A percentile compares a stretch with the other conserved stretches of the same genome.
Evolutionary conservation across 108 stramenopile species (phyloP).

Genomic region (Nitzschia inconspicua): DNA sequence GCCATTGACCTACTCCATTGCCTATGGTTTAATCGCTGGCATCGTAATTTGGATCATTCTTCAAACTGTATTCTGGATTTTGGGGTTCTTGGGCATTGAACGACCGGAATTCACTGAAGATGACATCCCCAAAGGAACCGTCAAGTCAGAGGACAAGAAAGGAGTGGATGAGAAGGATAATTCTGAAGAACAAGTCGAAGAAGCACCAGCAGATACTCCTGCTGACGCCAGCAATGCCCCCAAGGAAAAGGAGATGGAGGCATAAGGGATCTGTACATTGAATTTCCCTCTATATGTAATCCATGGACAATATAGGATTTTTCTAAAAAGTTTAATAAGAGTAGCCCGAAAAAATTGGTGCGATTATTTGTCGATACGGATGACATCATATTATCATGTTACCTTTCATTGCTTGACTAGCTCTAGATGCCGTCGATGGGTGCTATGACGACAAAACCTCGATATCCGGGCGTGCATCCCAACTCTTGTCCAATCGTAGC

Average conservation of each 20-base stretch:
- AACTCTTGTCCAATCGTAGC: not conserved
- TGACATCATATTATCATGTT: too few species aligned
- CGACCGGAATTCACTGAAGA: constrained; percentile 11
- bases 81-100: constrained; percentile 34
- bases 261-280: too few species aligned
- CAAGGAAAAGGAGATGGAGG: too few species aligned
- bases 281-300: too few species aligned
- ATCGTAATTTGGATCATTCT: constrained; percentile 27
- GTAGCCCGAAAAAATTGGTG: too few species aligned
- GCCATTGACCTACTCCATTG: constrained; percentile 81
- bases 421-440: not conserved
- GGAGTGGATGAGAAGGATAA: not conserved
- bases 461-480: constrained; percentile 41
- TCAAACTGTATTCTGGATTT: constrained; percentile 27
- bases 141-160: not conserved
- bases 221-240: not conserved
- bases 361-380: too few species aligned
- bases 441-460: constrained; percentile 55
- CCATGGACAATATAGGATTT: too few species aligned
- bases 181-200: constrained; percentile 1
- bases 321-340: too few species aligned
- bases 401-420: too few species aligned
- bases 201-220: not conserved
- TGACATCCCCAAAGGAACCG: not conserved
- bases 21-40: constrained; percentile 75